phyloP scores from a whole-genome alignment of 495 filamentous ascomycete genomes.

The Hypoxylon cercidicola region DNA sequence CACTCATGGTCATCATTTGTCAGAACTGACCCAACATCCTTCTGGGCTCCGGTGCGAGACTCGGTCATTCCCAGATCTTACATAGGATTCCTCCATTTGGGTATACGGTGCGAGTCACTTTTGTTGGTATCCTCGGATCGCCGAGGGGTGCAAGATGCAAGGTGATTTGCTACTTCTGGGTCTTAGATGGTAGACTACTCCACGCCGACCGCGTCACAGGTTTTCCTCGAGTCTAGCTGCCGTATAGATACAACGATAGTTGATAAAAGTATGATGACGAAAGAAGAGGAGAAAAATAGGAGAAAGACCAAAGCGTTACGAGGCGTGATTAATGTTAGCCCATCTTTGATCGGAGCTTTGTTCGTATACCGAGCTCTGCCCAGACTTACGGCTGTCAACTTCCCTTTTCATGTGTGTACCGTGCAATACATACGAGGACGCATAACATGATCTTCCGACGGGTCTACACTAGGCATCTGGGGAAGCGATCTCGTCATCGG shows the following conservation, averaged over 20 bases:
- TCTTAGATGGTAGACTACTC: not conserved
- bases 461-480: slow-evolving; percentile 36
- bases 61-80: slow-evolving; percentile 6
- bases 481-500: slow-evolving; percentile 53
- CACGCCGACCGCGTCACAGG: not conserved
- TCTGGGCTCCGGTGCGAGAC: slow-evolving; percentile 12
- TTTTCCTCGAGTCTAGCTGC: not conserved
- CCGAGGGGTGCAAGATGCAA: not conserved
- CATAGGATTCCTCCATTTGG: not conserved
- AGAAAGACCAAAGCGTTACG: slow-evolving; percentile 16
- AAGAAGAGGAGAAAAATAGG: slow-evolving; percentile 3
- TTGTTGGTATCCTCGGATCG: not conserved
- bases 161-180: no score
- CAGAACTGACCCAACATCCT: slow-evolving; percentile 3
- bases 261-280: not conserved
- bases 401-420: slow-evolving; percentile 9
- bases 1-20: not conserved
- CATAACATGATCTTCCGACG: slow-evolving; percentile 41
- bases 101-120: slow-evolving; percentile 6
- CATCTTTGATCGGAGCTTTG: not conserved
- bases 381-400: slow-evolving; percentile 20
- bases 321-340: slow-evolving; percentile 16
- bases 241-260: slow-evolving; percentile 16
- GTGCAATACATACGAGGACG: slow-evolving; percentile 1
- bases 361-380: slow-evolving; percentile 10